A percentile compares a stretch with the other conserved stretches of the same genome.
phyloP scores from a whole-genome alignment of 306 rosid species.

The Oemleria cerasiformis region DNA sequence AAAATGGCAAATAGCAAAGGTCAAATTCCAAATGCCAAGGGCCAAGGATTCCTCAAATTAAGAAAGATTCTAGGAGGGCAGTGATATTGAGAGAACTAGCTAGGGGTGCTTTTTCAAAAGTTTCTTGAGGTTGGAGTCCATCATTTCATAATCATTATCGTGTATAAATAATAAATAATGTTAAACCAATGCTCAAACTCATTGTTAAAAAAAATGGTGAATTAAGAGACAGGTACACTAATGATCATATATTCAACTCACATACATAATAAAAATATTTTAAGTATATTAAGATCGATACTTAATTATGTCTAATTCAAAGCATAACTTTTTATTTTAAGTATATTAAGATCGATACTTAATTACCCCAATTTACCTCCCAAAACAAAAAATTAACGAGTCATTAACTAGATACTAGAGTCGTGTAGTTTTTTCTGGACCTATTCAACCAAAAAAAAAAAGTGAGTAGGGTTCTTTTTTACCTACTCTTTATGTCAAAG shows the following conservation, averaged over 20 bases:
- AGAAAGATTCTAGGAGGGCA: constrained; percentile 10
- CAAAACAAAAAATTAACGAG: too few species aligned
- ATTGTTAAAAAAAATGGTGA: background rate
- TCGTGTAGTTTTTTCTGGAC: too few species aligned
- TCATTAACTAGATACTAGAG: too few species aligned
- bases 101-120: background rate
- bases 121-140: constrained; percentile 8
- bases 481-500: constrained; percentile 30
- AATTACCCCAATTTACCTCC: too few species aligned
- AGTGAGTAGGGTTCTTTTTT: constrained; percentile 6
- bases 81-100: background rate
- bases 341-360: too few species aligned
- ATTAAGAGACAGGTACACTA: too few species aligned
- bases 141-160: constrained; percentile 21
- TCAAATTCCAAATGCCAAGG: constrained; percentile 1
- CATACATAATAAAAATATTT: too few species aligned
- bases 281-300: too few species aligned
- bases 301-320: too few species aligned
- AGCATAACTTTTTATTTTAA: too few species aligned
- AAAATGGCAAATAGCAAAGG: background rate
- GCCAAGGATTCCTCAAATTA: background rate
- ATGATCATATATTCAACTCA: too few species aligned
- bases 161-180: too few species aligned
- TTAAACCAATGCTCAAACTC: background rate
- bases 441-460: background rate